Evolutionary conservation across 2,329 filamentous ascomycete genomes (phyloP).

Genomic region (Xylaria sp.): DNA sequence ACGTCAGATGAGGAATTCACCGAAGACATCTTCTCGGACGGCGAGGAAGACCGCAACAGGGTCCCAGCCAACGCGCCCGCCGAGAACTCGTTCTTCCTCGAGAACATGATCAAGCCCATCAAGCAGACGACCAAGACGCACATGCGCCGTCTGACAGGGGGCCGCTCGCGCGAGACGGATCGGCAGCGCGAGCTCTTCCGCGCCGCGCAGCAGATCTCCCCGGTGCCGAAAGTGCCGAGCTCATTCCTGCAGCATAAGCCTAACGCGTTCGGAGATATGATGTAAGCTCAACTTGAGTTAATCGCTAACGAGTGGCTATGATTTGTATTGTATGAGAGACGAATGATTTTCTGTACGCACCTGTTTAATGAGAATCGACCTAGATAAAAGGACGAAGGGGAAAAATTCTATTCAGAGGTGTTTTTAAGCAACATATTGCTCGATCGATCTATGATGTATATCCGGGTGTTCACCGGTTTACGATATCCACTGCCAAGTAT

Average conservation of each 20-base stretch:
- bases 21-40: constrained; percentile 82
- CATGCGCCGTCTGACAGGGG: constrained; percentile 71
- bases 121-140: constrained; percentile 67
- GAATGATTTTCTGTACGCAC: constrained; percentile 21
- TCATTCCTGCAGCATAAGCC: constrained; percentile 46
- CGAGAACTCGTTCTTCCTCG: constrained; percentile 64
- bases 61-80: constrained; percentile 28
- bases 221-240: constrained; percentile 55
- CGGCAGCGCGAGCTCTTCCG: constrained; percentile 52
- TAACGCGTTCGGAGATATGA: constrained; percentile 43
- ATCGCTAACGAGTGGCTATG: neutral
- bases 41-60: constrained; percentile 64
- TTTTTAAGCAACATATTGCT: constrained; percentile 10
- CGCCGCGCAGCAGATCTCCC: constrained; percentile 49
- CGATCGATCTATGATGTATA: constrained; percentile 19
- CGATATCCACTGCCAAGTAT: constrained; percentile 25
- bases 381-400: neutral
- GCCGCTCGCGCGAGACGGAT: constrained; percentile 54
- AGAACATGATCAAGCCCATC: constrained; percentile 69
- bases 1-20: constrained; percentile 80
- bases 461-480: constrained; percentile 10
- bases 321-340: constrained; percentile 24
- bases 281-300: constrained; percentile 14
- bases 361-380: neutral
- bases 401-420: neutral